Evolutionary conservation across 371 early-diverging fungal genomes (phyloP).

Genomic region (Coelomomyces lativittatus): DNA sequence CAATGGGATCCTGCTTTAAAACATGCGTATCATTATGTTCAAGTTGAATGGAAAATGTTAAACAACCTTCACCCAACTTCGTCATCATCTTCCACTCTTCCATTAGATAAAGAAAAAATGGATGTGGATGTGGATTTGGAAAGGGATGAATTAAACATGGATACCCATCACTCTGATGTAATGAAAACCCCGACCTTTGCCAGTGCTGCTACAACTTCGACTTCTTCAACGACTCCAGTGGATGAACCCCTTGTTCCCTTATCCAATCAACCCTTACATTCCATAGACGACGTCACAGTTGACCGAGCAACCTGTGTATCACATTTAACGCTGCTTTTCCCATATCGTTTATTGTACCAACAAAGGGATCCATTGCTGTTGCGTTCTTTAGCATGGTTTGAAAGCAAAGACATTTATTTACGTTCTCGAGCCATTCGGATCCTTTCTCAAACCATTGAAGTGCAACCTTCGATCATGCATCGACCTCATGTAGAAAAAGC

Average conservation of each 20-base stretch:
- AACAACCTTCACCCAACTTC: too few species aligned
- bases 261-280: neutral
- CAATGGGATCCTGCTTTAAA: neutral
- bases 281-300: conserved; percentile 7
- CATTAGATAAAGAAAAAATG: too few species aligned
- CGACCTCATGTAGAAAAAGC: conserved; percentile 36
- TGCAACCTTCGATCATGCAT: conserved; percentile 7
- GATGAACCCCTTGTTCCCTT: neutral
- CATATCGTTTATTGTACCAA: conserved; percentile 39
- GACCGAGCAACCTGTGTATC: neutral
- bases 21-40: neutral
- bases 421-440: conserved; percentile 19
- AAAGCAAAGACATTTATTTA: conserved; percentile 27
- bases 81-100: too few species aligned
- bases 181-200: neutral
- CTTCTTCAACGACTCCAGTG: neutral
- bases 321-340: conserved; percentile 11
- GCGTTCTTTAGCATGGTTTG: conserved; percentile 42
- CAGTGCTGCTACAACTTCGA: neutral
- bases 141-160: too few species aligned
- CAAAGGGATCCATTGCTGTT: conserved; percentile 49
- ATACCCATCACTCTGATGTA: neutral
- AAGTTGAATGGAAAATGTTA: neutral
- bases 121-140: too few species aligned
- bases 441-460: neutral